Percentiles rank a stretch among this genome's conserved stretches.
These are phyloP conservation scores for Hortaea sp. DNA, from an alignment of 2,329 filamentous ascomycete species.

Conservation along the genomic window DNA sequence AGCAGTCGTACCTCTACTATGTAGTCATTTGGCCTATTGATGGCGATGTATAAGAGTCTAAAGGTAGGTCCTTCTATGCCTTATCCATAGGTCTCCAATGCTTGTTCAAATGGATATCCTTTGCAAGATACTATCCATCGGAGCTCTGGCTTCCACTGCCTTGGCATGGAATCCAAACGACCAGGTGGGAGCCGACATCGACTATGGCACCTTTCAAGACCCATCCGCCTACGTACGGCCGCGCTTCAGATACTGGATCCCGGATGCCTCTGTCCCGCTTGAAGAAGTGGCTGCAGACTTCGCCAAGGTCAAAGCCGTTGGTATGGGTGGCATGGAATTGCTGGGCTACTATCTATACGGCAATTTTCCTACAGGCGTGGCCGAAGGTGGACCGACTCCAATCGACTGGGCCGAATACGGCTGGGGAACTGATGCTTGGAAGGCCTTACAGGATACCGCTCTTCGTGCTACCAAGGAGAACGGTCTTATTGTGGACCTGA, in stretches of 20 bases:
- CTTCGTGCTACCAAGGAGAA: slow-evolving; percentile 27
- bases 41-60: too few species aligned
- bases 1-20: too few species aligned
- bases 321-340: slow-evolving; percentile 31
- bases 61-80: too few species aligned
- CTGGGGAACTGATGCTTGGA: slow-evolving; percentile 4
- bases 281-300: slow-evolving; percentile 24
- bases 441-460: not conserved
- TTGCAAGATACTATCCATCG: too few species aligned
- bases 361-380: not conserved
- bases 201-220: slow-evolving; percentile 13
- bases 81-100: too few species aligned
- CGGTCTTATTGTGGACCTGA: slow-evolving; percentile 35
- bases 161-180: not conserved
- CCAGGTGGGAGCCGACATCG: not conserved
- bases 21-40: too few species aligned
- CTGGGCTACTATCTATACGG: slow-evolving; percentile 31
- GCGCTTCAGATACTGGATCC: slow-evolving; percentile 29
- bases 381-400: not conserved
- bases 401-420: slow-evolving; percentile 1
- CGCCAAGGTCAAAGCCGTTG: slow-evolving; percentile 19
- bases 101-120: too few species aligned
- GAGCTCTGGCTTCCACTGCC: too few species aligned
- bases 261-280: slow-evolving; percentile 27
- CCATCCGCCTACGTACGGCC: slow-evolving; percentile 20